Evolutionary conservation across 2,329 filamentous ascomycete genomes (phyloP).

Genomic region (Xylariaceae sp.): DNA sequence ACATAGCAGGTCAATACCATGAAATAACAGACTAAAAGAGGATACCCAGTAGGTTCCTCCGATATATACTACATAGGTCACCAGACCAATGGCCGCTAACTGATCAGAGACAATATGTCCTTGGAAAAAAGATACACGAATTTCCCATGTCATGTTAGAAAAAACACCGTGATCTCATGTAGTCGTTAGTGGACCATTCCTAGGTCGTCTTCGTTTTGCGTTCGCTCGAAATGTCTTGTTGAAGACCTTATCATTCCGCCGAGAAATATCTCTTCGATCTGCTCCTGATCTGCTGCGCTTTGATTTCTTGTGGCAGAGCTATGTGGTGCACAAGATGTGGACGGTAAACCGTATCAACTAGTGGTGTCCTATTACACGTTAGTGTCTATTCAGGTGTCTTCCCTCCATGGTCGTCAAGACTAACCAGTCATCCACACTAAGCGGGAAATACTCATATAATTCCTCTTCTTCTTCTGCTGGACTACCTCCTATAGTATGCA

Average conservation of each 20-base stretch:
- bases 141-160: slow-evolving; percentile 12
- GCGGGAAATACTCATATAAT: slow-evolving; percentile 92
- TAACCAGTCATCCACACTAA: slow-evolving; percentile 87
- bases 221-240: not conserved
- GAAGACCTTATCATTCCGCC: slow-evolving; percentile 56
- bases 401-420: slow-evolving; percentile 24
- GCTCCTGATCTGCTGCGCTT: slow-evolving; percentile 69
- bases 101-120: slow-evolving; percentile 4
- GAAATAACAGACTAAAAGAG: slow-evolving; percentile 3
- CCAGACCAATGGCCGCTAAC: not conserved
- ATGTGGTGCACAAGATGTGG: slow-evolving; percentile 95
- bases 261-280: slow-evolving; percentile 77
- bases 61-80: slow-evolving; percentile 24
- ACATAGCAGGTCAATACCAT: not conserved
- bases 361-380: slow-evolving; percentile 32
- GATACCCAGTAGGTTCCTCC: slow-evolving; percentile 7
- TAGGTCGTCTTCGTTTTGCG: not conserved
- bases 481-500: slow-evolving; percentile 58
- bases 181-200: slow-evolving; percentile 10
- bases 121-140: not conserved
- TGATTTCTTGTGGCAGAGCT: slow-evolving; percentile 71
- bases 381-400: not conserved
- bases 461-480: slow-evolving; percentile 80
- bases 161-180: slow-evolving; percentile 19
- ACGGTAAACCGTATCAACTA: slow-evolving; percentile 43